Percentiles rank a stretch among this genome's conserved stretches.
Evolutionary conservation across 2,329 filamentous ascomycete genomes (phyloP).

Genomic region (Microdochium nivale): DNA sequence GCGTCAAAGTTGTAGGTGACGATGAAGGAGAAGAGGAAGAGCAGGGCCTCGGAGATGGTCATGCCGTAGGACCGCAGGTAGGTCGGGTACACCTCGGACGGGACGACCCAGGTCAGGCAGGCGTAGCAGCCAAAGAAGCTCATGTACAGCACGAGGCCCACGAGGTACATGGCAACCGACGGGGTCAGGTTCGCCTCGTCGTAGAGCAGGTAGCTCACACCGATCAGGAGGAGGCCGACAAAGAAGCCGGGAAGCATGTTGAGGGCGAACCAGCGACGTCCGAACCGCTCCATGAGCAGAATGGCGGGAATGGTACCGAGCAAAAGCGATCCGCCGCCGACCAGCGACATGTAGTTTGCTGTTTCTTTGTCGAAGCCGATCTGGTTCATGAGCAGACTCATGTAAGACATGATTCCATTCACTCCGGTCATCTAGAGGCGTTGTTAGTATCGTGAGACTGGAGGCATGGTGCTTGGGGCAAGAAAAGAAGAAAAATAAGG

Average conservation of each 20-base stretch:
- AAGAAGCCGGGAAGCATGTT: slow-evolving; percentile 66
- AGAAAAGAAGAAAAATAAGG: too few species aligned
- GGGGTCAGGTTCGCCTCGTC: slow-evolving; percentile 32
- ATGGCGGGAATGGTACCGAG: slow-evolving; percentile 61
- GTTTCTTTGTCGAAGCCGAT: slow-evolving; percentile 57
- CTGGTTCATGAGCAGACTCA: slow-evolving; percentile 57
- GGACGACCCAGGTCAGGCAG: slow-evolving; percentile 57
- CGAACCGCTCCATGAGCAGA: slow-evolving; percentile 63
- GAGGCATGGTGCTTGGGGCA: too few species aligned
- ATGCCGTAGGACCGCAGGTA: slow-evolving; percentile 67
- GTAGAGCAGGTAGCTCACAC: slow-evolving; percentile 51
- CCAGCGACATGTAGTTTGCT: slow-evolving; percentile 66
- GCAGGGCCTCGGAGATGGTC: slow-evolving; percentile 58
- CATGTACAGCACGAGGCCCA: slow-evolving; percentile 61
- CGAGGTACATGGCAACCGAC: slow-evolving; percentile 53
- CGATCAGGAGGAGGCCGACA: slow-evolving; percentile 58
- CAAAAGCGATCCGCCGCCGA: slow-evolving; percentile 59
- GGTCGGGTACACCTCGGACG: slow-evolving; percentile 63
- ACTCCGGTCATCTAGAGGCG: slow-evolving; percentile 60
- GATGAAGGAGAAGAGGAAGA: slow-evolving; percentile 65
- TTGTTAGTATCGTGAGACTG: too few species aligned
- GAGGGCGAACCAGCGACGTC: slow-evolving; percentile 67
- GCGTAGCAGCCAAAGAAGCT: slow-evolving; percentile 60
- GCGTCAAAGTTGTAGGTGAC: slow-evolving; percentile 68
- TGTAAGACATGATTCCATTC: slow-evolving; percentile 62